A percentile compares a stretch with the other conserved stretches of the same genome.
These are phyloP conservation scores for Hypocrella siamensis DNA, from an alignment of 2,329 filamentous ascomycete species.

Conservation along the genomic window DNA sequence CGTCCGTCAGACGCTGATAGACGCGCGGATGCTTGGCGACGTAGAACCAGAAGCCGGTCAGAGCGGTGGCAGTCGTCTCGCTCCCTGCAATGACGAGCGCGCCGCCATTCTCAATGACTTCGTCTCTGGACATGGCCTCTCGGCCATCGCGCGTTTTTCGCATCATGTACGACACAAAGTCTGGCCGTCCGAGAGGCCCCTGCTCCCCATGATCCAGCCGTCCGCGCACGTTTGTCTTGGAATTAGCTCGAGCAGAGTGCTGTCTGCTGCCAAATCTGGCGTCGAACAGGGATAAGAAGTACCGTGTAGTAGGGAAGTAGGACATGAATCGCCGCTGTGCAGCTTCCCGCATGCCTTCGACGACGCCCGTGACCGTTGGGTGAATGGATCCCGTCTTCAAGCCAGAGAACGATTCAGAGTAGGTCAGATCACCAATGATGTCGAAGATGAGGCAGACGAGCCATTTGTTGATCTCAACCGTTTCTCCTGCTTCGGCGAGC, in stretches of 20 bases:
- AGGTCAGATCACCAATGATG: constrained; percentile 24
- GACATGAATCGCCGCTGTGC: constrained; percentile 5
- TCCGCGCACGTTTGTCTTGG: constrained; percentile 9
- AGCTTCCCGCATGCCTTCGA: constrained; percentile 4
- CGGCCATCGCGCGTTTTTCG: constrained; percentile 14
- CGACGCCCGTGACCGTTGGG: constrained; percentile 11
- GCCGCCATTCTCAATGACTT: constrained; percentile 15
- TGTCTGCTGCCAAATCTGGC: not conserved
- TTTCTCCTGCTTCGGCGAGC: constrained; percentile 3
- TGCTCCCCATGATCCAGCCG: constrained; percentile 9
- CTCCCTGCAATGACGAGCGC: constrained; percentile 15
- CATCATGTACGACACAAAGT: constrained; percentile 14
- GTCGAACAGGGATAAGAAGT: constrained; percentile 1
- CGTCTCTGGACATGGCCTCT: constrained; percentile 14
- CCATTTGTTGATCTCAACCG: constrained; percentile 16
- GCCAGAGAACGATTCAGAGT: constrained; percentile 24
- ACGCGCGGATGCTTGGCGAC: constrained; percentile 14
- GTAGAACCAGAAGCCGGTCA: constrained; percentile 14
- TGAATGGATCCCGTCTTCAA: constrained; percentile 14
- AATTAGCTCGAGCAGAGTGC: constrained; percentile 5
- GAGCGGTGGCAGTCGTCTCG: constrained; percentile 17
- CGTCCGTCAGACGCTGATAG: constrained; percentile 16
- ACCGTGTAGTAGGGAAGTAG: constrained; percentile 3
- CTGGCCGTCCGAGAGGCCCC: constrained; percentile 6
- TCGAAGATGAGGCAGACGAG: constrained; percentile 23